Base-by-base conservation (phyloP, 2,329 filamentous ascomycete genomes). In the Chaetomium strumarium region DNA sequence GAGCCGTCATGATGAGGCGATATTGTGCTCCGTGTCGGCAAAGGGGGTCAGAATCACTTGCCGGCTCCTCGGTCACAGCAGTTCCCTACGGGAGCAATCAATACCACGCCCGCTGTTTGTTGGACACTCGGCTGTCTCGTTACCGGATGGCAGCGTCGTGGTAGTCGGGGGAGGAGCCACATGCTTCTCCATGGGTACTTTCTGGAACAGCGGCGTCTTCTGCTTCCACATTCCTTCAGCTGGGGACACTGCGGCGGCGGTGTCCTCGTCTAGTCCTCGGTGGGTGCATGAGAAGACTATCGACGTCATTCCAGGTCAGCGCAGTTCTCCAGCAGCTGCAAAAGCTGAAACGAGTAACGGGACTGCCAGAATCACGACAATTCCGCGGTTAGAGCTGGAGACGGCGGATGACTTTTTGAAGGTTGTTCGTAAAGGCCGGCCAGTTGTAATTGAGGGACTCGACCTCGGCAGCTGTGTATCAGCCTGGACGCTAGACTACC, bases 101-200 rank as follows among this genome's bases (percentile, higher is more conserved):
- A 37, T 39, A 6, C 55, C 56, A 19, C 67, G 82, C 49, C 89
- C 89, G 12, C 74, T 95, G 6, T 75, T 95, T 46, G 75, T 90
- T 46, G 90, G 91, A 2, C 78, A 83, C 51, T 83, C 83, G 5
- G 72, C 78, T 8, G 68, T 78, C 13, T 64, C 71, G 29, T 69
- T 77, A 1, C 70, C 70, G 29, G 62, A 72, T 39, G 70, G 74
- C 30, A 69, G 77, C 16, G 62, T 90, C 3, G 62, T 88, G 10
- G 70, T 95, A 8, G 68, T 86, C 44, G 90, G 90, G 1, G 91
- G 91, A 14, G 91, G 90, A 36, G 89, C 87, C 14, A 88, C 90
- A 0, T 95, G 90, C 66, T 95, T 95, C 72, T 90, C 88, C 0
- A 95, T 95, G 77, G 90, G 90, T 1, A 88, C 87, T 7, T 90